A percentile compares a stretch with the other conserved stretches of the same genome.
phyloP scores from a whole-genome alignment of 2,329 filamentous ascomycete species.

The Aureobasidium sp. region DNA sequence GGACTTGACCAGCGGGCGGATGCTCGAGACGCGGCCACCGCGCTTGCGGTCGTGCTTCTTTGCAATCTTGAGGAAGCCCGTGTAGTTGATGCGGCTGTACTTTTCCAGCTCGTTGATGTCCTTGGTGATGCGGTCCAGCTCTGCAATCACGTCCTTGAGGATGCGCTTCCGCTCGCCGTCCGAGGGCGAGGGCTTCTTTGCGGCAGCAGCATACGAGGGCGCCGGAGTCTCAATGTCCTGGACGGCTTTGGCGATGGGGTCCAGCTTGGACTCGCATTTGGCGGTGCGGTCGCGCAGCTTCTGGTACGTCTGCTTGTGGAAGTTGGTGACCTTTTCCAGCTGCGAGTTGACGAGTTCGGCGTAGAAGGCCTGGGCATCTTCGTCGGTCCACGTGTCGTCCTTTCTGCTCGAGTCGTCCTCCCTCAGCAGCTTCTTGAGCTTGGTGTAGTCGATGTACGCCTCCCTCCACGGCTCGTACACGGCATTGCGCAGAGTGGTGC shows the following conservation, averaged over 20 bases:
- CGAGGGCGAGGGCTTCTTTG: conserved; percentile 27
- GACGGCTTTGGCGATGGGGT: conserved; percentile 40
- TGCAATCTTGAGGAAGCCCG: conserved; percentile 92
- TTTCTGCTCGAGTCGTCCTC: conserved; percentile 55
- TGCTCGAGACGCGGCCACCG: conserved; percentile 72
- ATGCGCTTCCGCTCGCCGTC: conserved; percentile 39
- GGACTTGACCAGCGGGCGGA: conserved; percentile 78
- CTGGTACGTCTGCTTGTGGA: conserved; percentile 75
- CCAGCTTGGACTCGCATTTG: conserved; percentile 56
- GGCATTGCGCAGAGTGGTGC: conserved; percentile 71
- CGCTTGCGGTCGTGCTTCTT: conserved; percentile 98
- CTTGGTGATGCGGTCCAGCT: conserved; percentile 80
- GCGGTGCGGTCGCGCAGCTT: conserved; percentile 72
- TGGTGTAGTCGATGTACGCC: conserved; percentile 91
- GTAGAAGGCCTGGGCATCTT: conserved; percentile 88
- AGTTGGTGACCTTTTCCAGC: conserved; percentile 86
- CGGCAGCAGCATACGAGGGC: conserved; percentile 18
- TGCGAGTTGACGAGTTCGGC: conserved; percentile 92
- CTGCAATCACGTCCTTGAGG: conserved; percentile 62
- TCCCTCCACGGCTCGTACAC: conserved; percentile 83
- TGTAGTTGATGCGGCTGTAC: conserved; percentile 94
- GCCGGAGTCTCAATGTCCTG: conserved; percentile 18
- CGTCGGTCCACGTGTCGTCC: conserved; percentile 72
- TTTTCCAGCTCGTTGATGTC: conserved; percentile 90
- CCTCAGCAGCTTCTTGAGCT: conserved; percentile 80